Evolutionary conservation across 2,329 filamentous ascomycete genomes (phyloP), one percentile per base, ranked within the genome.

Genomic region (Fusarium sp.): DNA sequence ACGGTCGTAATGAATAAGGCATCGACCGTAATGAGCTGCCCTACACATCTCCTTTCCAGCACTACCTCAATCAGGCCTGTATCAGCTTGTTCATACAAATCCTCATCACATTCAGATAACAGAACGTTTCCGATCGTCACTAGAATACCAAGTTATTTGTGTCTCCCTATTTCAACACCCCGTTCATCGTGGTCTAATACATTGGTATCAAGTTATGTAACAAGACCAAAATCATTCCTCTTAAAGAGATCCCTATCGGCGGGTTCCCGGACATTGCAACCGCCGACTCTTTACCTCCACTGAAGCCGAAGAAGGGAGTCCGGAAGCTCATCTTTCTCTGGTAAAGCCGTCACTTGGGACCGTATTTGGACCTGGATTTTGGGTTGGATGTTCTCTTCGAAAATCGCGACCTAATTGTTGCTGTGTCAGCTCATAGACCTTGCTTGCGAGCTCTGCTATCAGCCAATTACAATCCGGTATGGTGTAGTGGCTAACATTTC

Each of bases 401-500:
- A 15, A 17, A 6, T 47, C 25, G 25, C 25, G 6, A 27, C 25
- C 25, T 27, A 27, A 27, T 27, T 27, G 25, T 27, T 6, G 5
- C 6, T 27, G 25, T 27, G 6, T 27, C 25, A 20, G 9, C 0
- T 20, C 6, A 54, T 54, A 4, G 1, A 32, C 4, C 9, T 12
- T 54, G 9, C 30, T 32, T 32, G 17, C 25, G 3, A 12, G 2
- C 1, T 2, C 12, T 7, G 2, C 1, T 8, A 1, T 30, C 10
- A 52, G 12, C 27, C 47, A 52, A 52, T 52, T n/a, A 40, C 56
- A 14, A 40, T 58, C 54, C 56, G 56, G 56, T 58, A 58, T 58
- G 76, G 76, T 79, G 74, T 72, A 76, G 65, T 78, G 73, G 72
- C 65, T 72, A 79, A 77, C 76, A 78, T 76, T 76, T 78, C 72